A percentile compares a stretch with the other conserved stretches of the same genome.
Evolutionary conservation across 805 yeast species (phyloP).

Genomic region (Candida khao-thaluensis): DNA sequence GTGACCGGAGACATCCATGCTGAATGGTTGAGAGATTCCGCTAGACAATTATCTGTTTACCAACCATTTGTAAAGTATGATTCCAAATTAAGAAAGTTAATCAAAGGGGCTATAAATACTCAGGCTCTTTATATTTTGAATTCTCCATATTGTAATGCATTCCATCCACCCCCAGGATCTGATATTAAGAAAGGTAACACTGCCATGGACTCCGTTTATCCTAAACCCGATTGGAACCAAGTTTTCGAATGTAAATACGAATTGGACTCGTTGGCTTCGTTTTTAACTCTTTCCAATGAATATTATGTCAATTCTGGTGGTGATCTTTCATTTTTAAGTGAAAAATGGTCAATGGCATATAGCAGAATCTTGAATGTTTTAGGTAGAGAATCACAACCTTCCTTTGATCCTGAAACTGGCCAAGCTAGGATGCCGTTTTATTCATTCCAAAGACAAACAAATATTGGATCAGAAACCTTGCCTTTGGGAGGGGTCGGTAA

Average conservation of each 20-base stretch:
- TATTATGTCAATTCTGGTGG: slow-evolving; percentile 54
- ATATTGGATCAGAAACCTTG: slow-evolving; percentile 77
- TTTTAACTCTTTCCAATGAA: slow-evolving; percentile 70
- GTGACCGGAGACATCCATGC: slow-evolving; percentile 94
- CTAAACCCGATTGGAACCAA: slow-evolving; percentile 64
- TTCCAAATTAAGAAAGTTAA: slow-evolving; percentile 44
- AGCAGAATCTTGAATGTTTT: slow-evolving; percentile 52
- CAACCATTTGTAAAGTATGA: slow-evolving; percentile 60
- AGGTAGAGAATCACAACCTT: slow-evolving; percentile 58
- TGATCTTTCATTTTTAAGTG: slow-evolving; percentile 48
- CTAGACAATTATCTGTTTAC: slow-evolving; percentile 77
- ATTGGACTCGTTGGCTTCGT: slow-evolving; percentile 81
- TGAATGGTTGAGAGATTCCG: slow-evolving; percentile 88
- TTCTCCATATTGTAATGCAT: slow-evolving; percentile 87
- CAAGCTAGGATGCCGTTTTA: slow-evolving; percentile 51
- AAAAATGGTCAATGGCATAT: slow-evolving; percentile 59
- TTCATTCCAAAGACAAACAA: slow-evolving; percentile 70
- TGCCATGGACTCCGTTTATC: slow-evolving; percentile 63
- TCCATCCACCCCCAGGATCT: slow-evolving; percentile 73
- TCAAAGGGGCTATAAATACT: slow-evolving; percentile 77
- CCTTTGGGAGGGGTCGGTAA: slow-evolving; percentile 79
- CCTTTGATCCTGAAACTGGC: slow-evolving; percentile 54
- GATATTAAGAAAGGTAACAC: slow-evolving; percentile 49
- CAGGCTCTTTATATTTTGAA: slow-evolving; percentile 63
- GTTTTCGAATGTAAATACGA: slow-evolving; percentile 92